A percentile compares a stretch with the other conserved stretches of the same genome.
Evolutionary conservation across 805 yeast genomes (phyloP).

Genomic region (Vanderwaltozyma verrucispora): DNA sequence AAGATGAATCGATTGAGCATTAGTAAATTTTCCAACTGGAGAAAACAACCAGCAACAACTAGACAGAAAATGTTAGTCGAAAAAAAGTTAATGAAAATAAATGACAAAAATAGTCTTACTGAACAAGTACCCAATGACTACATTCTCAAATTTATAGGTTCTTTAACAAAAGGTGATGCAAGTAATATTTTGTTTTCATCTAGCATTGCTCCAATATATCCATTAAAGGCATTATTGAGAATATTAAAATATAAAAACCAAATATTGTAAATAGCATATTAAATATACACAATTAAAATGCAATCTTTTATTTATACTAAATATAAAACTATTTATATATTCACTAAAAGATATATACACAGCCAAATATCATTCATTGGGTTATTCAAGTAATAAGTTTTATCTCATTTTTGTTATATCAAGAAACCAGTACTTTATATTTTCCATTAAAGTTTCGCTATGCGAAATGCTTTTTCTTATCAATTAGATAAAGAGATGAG

Average conservation of each 20-base stretch:
- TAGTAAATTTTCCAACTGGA: constrained; percentile 28
- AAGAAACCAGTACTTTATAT: no score
- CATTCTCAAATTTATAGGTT: constrained; percentile 5
- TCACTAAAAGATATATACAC: no score
- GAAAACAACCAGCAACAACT: constrained; percentile 19
- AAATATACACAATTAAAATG: no score
- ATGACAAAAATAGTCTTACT: background rate
- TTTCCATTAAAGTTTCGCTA: no score
- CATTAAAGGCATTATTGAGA: constrained; percentile 14
- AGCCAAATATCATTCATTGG: no score
- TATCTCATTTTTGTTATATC: no score
- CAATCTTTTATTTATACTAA: no score
- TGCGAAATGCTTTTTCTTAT: no score
- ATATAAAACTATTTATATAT: no score
- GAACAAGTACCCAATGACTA: background rate
- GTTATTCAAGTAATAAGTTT: no score
- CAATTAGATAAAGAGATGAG: no score
- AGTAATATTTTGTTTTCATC: constrained; percentile 21
- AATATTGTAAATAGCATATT: no score
- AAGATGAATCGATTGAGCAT: constrained; percentile 1
- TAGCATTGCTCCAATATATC: constrained; percentile 23
- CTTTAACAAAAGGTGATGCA: constrained; percentile 21
- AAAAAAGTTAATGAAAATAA: constrained; percentile 5
- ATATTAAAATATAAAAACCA: constrained; percentile 9
- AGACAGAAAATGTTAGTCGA: constrained; percentile 17